phyloP scores from a whole-genome alignment of 495 filamentous ascomycete species.

The Trichoderma erinaceum region DNA sequence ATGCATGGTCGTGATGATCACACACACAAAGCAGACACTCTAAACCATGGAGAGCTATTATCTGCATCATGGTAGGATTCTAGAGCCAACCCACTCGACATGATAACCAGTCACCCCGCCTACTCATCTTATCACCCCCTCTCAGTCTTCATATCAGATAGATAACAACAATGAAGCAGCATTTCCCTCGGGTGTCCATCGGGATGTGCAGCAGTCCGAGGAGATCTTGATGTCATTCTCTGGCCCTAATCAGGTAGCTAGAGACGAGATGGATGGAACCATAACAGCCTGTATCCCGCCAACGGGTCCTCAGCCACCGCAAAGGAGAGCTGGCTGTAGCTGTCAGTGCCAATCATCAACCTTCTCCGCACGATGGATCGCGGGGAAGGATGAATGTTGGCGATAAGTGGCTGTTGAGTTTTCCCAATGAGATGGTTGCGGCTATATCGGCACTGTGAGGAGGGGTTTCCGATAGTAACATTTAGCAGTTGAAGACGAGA shows the following conservation, averaged over 20 bases:
- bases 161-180: neutral
- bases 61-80: neutral
- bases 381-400: conserved; percentile 4
- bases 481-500: neutral
- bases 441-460: neutral
- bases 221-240: neutral
- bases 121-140: neutral
- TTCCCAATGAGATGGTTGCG: neutral
- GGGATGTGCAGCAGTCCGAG: neutral
- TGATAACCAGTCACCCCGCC: conserved; percentile 2
- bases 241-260: neutral
- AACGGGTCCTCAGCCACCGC: neutral
- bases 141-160: neutral
- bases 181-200: neutral
- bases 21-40: neutral
- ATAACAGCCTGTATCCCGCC: neutral
- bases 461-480: neutral
- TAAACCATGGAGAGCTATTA: neutral
- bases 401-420: neutral
- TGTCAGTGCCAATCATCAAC: neutral
- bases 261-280: neutral
- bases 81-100: neutral
- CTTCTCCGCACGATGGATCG: conserved; percentile 5
- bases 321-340: neutral
- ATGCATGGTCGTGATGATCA: neutral